A percentile compares a stretch with the other conserved stretches of the same genome.
phyloP scores from a whole-genome alignment of 2,329 filamentous ascomycete genomes.

The Neocucurbitaria cava region DNA sequence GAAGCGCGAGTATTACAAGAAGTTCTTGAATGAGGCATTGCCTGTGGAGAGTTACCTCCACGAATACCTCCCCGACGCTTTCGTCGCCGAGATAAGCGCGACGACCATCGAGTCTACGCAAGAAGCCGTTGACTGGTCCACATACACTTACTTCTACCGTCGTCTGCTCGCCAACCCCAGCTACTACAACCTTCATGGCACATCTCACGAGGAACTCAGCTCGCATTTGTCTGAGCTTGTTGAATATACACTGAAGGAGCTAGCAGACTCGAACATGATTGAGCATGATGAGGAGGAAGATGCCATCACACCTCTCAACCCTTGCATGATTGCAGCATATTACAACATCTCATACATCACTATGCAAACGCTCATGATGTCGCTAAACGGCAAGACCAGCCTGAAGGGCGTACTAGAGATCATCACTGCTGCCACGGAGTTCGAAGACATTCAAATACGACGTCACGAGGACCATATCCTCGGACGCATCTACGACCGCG shows the following conservation, averaged over 20 bases:
- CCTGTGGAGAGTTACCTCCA: conserved; percentile 95
- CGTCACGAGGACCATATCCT: conserved; percentile 89
- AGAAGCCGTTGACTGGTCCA: conserved; percentile 97
- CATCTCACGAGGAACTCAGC: conserved; percentile 91
- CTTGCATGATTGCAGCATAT: conserved; percentile 97
- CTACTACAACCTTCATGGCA: conserved; percentile 89
- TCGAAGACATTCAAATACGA: conserved; percentile 92
- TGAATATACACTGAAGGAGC: conserved; percentile 87
- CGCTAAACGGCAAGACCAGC: conserved; percentile 85
- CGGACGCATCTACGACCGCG: conserved; percentile 89
- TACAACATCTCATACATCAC: conserved; percentile 99
- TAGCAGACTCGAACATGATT: conserved; percentile 92
- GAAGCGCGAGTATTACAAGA: conserved; percentile 98
- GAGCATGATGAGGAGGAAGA: conserved; percentile 91
- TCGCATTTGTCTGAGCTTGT: conserved; percentile 93
- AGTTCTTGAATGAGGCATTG: conserved; percentile 94
- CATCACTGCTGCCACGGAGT: conserved; percentile 94
- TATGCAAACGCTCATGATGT: conserved; percentile 97
- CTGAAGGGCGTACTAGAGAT: conserved; percentile 98
- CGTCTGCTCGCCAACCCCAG: conserved; percentile 93
- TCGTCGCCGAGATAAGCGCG: conserved; percentile 95
- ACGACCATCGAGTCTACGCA: conserved; percentile 95
- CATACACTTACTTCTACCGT: conserved; percentile 98
- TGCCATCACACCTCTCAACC: conserved; percentile 85
- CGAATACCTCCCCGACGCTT: conserved; percentile 90